Evolutionary conservation across 768 basidiomycete genomes (phyloP).

Genomic region (Rhodotorula taiwanensis): DNA sequence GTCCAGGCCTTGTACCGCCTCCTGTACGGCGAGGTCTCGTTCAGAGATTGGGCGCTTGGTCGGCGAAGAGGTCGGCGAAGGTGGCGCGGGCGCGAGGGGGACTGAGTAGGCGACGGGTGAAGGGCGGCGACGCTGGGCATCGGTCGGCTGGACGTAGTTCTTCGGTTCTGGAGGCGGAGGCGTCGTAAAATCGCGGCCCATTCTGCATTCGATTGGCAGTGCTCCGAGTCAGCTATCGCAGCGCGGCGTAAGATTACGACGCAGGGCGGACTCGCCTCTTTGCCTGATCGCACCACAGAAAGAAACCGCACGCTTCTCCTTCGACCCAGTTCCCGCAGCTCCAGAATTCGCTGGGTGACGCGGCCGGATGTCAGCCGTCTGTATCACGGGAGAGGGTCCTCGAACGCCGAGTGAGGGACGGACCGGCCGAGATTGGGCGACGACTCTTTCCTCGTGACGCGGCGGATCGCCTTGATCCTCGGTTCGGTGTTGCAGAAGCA

Average conservation of each 20-base stretch:
- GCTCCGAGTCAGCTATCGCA: too few species aligned
- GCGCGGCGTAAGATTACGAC: neutral
- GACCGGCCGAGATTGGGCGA: constrained; percentile 21
- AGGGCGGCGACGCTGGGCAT: neutral
- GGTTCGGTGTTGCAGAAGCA: constrained; percentile 32
- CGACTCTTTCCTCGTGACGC: constrained; percentile 18
- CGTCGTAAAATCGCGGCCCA: constrained; percentile 6
- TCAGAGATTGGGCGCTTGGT: constrained; percentile 2
- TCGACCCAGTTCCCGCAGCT: constrained; percentile 23
- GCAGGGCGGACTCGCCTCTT: neutral
- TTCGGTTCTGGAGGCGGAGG: constrained; percentile 4
- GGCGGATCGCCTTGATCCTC: constrained; percentile 6
- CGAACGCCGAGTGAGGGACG: neutral
- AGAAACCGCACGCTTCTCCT: constrained; percentile 9
- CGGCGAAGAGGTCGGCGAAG: neutral
- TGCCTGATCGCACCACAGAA: constrained; percentile 22
- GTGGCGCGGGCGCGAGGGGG: neutral
- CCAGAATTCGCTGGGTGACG: constrained; percentile 26
- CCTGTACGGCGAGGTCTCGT: neutral
- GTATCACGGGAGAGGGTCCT: too few species aligned
- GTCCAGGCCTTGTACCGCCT: neutral
- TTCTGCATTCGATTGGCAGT: neutral
- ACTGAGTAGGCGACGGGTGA: neutral
- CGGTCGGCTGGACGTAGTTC: neutral
- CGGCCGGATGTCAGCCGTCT: too few species aligned